A percentile compares a stretch with the other conserved stretches of the same genome.
Evolutionary conservation across 179 eudicot species (phyloP).

Genomic region (Silene coronaria): DNA sequence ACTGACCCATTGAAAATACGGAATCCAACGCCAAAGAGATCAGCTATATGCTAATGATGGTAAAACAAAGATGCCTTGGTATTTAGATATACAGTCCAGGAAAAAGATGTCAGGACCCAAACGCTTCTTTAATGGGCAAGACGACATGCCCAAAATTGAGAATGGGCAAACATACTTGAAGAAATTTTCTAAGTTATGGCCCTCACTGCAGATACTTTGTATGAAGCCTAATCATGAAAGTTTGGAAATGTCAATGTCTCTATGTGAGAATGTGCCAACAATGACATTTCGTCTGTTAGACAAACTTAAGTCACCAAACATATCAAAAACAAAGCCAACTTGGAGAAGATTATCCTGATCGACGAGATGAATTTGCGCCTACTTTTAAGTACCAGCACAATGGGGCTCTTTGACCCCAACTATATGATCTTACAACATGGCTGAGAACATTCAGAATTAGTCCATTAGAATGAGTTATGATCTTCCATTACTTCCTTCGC

Average conservation of each 20-base stretch:
- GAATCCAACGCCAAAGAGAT: too few relatives aligned
- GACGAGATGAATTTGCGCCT: background rate
- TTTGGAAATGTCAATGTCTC: too few relatives aligned
- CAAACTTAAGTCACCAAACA: background rate
- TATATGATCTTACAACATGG: background rate
- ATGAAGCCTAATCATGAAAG: background rate
- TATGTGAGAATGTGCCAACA: too few relatives aligned
- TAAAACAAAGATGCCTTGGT: too few relatives aligned
- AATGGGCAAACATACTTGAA: background rate
- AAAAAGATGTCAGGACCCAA: too few relatives aligned
- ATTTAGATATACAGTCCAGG: too few relatives aligned
- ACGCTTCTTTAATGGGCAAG: too few relatives aligned
- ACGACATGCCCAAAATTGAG: background rate
- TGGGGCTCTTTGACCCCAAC: background rate
- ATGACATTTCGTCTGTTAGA: background rate
- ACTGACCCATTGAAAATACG: too few relatives aligned
- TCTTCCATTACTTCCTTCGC: constrained; percentile 2
- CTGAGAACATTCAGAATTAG: background rate
- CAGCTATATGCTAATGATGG: too few relatives aligned
- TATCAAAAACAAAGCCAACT: background rate
- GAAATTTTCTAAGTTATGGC: background rate
- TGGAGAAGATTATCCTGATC: background rate
- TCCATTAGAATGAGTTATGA: background rate
- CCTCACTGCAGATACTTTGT: background rate
- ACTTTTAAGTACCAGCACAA: background rate